Base-by-base conservation (phyloP, 768 basidiomycete genomes). In the Baorangia bicolor region DNA sequence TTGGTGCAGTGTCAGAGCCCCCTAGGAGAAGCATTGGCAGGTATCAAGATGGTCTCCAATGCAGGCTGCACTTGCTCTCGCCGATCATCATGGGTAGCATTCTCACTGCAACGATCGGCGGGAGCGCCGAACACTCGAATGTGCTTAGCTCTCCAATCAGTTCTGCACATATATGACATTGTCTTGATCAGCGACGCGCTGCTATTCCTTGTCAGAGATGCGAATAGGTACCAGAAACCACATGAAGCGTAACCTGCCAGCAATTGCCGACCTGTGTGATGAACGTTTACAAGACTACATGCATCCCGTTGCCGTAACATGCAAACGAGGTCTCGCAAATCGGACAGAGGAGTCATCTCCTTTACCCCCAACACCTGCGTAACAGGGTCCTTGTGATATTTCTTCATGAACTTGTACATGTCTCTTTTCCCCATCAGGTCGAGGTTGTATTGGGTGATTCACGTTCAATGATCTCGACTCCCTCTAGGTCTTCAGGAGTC, bases 21-120 rank as follows among this genome's bases (percentile, higher is more conserved):
- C 21, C 14, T 21, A n/a, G n/a, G n/a, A n/a, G n/a, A n/a, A n/a
- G n/a, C n/a, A n/a, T n/a, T n/a, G n/a, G n/a, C 33, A 71, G 70
- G 70, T 1, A 46, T 71, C 33, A 64, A 64, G 21, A 71, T 73
- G 57, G 62, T 73, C 2, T 21, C 55, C 7, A 58, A 57, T 13
- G 53, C 61, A 3, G 71, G 64, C 28, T 16, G 61, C 3, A n/a
- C n/a, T n/a, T n/a, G n/a, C 54, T 71, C 23, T 71, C 71, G 5
- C 68, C 69, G 3, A 28, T 73, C 49, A 50, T 73, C 41, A 69
- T 73, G 67, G 70, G 70, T 8, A 45, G 67, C 38, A 60, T 71
- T 33, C 42, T 71, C 25, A 63, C 65, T 12, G 52, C 57, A 34
- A 64, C 69, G 12, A 67, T 69, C 25, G 42, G 37, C n/a, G 27